Percentiles rank a stretch among this genome's conserved stretches.
phyloP scores from a whole-genome alignment of 306 rosid genomes.

The Quercus gilva region DNA sequence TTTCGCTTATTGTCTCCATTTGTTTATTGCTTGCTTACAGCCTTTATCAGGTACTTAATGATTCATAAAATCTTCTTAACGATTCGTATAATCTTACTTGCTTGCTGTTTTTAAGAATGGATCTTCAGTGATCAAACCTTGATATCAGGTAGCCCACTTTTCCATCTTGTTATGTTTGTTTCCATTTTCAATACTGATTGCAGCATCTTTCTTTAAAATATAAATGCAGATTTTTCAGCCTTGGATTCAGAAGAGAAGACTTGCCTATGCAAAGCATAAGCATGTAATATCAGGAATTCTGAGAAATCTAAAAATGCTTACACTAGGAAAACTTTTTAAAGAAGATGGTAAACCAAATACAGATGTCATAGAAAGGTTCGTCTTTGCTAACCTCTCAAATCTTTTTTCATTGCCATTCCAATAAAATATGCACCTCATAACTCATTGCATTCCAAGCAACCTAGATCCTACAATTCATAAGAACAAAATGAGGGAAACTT shows the following conservation, averaged over 20 bases:
- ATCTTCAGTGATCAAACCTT: too few relatives aligned
- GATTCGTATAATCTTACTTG: not conserved
- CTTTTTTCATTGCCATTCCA: not conserved
- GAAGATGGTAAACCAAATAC: conserved; percentile 37
- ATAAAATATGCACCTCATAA: not conserved
- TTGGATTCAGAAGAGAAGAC: conserved; percentile 43
- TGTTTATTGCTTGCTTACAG: conserved; percentile 56
- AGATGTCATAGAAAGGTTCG: conserved; percentile 34
- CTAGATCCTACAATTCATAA: not conserved
- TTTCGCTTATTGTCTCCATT: conserved; percentile 63
- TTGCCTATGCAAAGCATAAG: conserved; percentile 44
- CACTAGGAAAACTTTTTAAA: conserved; percentile 25
- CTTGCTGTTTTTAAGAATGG: too few relatives aligned
- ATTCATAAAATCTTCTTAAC: not conserved
- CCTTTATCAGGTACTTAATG: conserved; percentile 69
- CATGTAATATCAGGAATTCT: conserved; percentile 39
- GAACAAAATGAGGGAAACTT: too few relatives aligned
- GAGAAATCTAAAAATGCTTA: conserved; percentile 26
- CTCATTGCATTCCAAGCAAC: not conserved
- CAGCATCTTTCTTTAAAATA: not conserved
- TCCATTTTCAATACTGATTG: not conserved
- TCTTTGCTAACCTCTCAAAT: not conserved
- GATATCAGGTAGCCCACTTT: too few relatives aligned
- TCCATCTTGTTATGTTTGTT: too few relatives aligned
- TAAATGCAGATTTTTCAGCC: conserved; percentile 33